phyloP scores from a whole-genome alignment of 176 grass and related monocot genomes.

The Eragrostis nindensis region DNA sequence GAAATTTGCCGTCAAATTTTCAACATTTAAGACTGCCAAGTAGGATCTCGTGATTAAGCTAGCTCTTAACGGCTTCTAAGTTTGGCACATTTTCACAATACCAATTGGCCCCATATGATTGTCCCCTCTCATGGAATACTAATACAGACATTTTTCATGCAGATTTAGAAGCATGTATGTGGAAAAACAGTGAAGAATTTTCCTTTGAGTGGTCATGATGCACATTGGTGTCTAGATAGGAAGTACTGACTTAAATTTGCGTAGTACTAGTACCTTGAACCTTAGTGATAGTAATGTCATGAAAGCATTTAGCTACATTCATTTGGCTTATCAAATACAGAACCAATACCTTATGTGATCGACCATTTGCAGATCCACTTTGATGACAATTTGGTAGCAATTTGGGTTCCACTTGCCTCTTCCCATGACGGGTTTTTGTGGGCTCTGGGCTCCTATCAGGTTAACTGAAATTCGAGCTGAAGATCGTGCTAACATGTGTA shows the following conservation, averaged over 20 bases:
- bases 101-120: neutral
- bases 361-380: too few relatives aligned
- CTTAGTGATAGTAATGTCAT: conserved; percentile 10
- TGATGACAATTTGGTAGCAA: neutral
- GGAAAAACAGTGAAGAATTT: neutral
- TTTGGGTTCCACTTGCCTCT: neutral
- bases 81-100: neutral
- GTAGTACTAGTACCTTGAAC: conserved; percentile 11
- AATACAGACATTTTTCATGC: conserved; percentile 2
- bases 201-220: conserved; percentile 12
- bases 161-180: conserved; percentile 25
- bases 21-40: neutral
- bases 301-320: conserved; percentile 12
- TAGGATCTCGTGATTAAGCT: neutral
- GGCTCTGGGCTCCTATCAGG: too few relatives aligned
- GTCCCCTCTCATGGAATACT: neutral
- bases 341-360: neutral
- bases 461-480: neutral
- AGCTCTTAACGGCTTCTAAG: neutral
- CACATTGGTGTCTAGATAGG: neutral
- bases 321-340: neutral
- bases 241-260: neutral
- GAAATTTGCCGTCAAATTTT: neutral
- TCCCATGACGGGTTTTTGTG: too few relatives aligned
- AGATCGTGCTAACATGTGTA: neutral